Percentiles rank a stretch among this genome's conserved stretches.
phyloP scores from a whole-genome alignment of 2,329 filamentous ascomycete genomes.

The Cladosporium sp. region DNA sequence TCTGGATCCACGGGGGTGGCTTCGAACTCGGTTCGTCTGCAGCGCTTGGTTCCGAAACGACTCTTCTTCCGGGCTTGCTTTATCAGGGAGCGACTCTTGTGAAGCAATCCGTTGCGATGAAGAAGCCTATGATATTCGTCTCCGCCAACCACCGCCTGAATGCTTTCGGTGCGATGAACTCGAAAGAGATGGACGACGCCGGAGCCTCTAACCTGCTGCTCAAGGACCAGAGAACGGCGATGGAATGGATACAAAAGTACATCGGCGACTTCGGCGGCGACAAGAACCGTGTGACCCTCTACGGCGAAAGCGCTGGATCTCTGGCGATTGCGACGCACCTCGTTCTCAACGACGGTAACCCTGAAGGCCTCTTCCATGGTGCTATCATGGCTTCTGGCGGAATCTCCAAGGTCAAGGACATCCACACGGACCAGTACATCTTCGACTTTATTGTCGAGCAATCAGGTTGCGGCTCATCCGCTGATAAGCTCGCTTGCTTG shows the following conservation, averaged over 20 bases:
- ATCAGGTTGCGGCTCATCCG: conserved; percentile 39
- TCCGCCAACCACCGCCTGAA: conserved; percentile 51
- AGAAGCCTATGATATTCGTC: conserved; percentile 50
- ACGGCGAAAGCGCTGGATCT: conserved; percentile 34
- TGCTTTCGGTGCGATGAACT: conserved; percentile 33
- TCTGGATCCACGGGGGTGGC: conserved; percentile 49
- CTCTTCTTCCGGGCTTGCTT: conserved; percentile 26
- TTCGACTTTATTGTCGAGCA: conserved; percentile 60
- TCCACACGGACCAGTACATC: conserved; percentile 18
- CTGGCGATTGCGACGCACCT: conserved; percentile 45
- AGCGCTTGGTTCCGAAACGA: conserved; percentile 5
- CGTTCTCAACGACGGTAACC: conserved; percentile 5
- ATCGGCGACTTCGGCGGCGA: conserved; percentile 43
- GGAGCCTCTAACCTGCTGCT: conserved; percentile 35
- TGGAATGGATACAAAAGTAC: conserved; percentile 48
- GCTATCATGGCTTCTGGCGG: conserved; percentile 20
- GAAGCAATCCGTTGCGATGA: conserved; percentile 44
- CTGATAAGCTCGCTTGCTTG: conserved; percentile 64
- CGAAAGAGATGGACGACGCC: conserved; percentile 24
- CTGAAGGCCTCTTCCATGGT: conserved; percentile 12
- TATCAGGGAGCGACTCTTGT: conserved; percentile 46
- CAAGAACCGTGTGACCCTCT: conserved; percentile 28
- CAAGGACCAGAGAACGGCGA: conserved; percentile 39
- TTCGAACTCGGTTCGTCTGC: conserved; percentile 25
- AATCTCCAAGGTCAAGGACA: conserved; percentile 18